Evolutionary conservation across 495 filamentous ascomycete species (phyloP).

Genomic region (Aspergillus sclerotiicarbonarius): DNA sequence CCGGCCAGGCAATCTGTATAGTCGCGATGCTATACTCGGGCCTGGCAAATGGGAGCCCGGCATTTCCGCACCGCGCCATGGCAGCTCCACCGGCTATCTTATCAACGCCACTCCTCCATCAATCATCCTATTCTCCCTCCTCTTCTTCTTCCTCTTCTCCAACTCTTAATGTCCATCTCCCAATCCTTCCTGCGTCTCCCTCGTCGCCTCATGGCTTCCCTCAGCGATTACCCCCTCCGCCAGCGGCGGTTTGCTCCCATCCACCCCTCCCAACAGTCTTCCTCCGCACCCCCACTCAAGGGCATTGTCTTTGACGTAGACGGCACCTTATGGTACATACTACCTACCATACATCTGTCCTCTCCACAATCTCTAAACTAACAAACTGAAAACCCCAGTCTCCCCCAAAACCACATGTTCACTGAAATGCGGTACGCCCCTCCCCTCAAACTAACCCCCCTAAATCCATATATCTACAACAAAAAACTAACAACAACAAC

Average conservation of each 20-base stretch:
- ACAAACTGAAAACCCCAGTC: slow-evolving; percentile 40
- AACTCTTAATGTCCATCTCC: neutral
- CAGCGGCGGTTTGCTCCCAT: slow-evolving; percentile 57
- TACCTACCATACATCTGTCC: neutral
- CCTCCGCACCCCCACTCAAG: slow-evolving; percentile 57
- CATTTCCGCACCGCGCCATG: neutral
- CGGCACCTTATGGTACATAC: slow-evolving; percentile 81
- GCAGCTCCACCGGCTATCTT: neutral
- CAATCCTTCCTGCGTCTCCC: neutral
- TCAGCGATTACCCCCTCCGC: slow-evolving; percentile 28
- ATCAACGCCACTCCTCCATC: neutral
- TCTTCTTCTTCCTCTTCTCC: neutral
- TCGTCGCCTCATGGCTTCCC: slow-evolving; percentile 31
- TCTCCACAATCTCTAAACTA: slow-evolving; percentile 2
- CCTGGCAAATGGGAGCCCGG: too few relatives aligned
- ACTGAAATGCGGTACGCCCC: slow-evolving; percentile 65
- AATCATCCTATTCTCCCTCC: neutral
- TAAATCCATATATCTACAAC: too few relatives aligned
- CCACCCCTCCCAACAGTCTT: slow-evolving; percentile 28
- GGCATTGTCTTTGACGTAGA: slow-evolving; percentile 95
- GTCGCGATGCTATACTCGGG: too few relatives aligned
- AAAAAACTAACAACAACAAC: neutral
- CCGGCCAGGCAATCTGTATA: too few relatives aligned
- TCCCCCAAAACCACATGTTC: slow-evolving; percentile 97
- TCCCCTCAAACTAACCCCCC: neutral